Percentiles rank a stretch among this genome's conserved stretches.
phyloP scores from a whole-genome alignment of 306 rosid genomes.

The Casuarina cunninghamiana region DNA sequence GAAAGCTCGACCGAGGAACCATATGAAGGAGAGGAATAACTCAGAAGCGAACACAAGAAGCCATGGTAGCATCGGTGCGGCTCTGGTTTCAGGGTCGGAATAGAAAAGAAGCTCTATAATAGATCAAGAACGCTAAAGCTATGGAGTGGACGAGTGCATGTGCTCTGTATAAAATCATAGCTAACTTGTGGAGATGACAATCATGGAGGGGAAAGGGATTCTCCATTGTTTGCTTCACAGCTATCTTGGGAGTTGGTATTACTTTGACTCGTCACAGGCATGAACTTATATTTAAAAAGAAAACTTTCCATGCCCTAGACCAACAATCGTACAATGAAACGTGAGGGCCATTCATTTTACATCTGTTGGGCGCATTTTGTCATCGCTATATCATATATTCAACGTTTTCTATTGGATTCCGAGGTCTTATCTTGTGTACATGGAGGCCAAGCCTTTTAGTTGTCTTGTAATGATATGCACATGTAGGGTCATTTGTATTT shows the following conservation, averaged over 20 bases:
- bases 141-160: constrained; percentile 43
- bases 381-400: too few relatives aligned
- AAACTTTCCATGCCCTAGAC: too few relatives aligned
- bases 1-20: constrained; percentile 60
- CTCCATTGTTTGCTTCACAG: constrained; percentile 30
- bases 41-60: constrained; percentile 55
- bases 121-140: constrained; percentile 52
- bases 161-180: constrained; percentile 42
- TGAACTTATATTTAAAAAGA: too few relatives aligned
- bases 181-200: constrained; percentile 42
- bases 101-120: constrained; percentile 48
- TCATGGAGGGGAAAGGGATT: constrained; percentile 37
- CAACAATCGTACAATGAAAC: too few relatives aligned
- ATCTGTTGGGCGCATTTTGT: too few relatives aligned
- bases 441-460: too few relatives aligned
- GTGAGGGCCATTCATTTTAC: too few relatives aligned
- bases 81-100: constrained; percentile 30
- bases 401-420: too few relatives aligned
- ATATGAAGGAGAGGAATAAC: constrained; percentile 55
- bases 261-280: neutral
- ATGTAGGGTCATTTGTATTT: too few relatives aligned
- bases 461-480: too few relatives aligned
- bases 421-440: too few relatives aligned
- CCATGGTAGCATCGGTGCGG: constrained; percentile 44
- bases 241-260: neutral